These are phyloP conservation scores for Quercus mongolica DNA, from an alignment of 306 rosid genomes.

Conservation along the genomic window DNA sequence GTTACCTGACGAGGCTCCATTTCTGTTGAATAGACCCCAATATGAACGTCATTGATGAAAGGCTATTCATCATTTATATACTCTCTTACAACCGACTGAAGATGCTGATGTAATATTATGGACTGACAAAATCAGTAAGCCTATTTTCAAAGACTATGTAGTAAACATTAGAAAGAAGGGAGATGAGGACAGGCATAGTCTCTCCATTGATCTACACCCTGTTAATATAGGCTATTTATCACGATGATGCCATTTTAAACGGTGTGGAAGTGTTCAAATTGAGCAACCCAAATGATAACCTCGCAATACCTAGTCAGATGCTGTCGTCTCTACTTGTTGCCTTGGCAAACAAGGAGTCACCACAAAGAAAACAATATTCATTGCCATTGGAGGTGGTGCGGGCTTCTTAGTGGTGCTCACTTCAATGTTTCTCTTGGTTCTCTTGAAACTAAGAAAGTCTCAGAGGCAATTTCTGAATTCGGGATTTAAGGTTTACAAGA, in stretches of 20 bases:
- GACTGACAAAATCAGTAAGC: not conserved
- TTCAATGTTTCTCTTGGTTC: not conserved
- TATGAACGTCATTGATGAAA: not conserved
- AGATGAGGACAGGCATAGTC: not conserved
- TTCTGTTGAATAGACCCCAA: not conserved
- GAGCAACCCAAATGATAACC: not conserved
- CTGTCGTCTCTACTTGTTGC: not conserved
- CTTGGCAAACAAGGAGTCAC: not conserved
- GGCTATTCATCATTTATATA: not conserved
- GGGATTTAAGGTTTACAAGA: no score
- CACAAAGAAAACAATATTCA: not conserved
- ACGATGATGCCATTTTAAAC: not conserved
- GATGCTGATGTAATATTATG: not conserved
- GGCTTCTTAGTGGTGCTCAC: not conserved
- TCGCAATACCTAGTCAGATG: not conserved
- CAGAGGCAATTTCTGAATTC: not conserved
- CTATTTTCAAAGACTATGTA: not conserved
- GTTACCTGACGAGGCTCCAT: not conserved
- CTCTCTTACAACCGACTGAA: not conserved
- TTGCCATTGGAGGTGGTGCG: not conserved
- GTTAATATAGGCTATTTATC: no score
- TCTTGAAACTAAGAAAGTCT: not conserved
- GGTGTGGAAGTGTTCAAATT: constrained; percentile 6
- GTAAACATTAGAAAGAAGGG: not conserved
- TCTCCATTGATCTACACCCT: not conserved